Base-by-base conservation (phyloP, 2,329 filamentous ascomycete genomes). In the Pseudogymnoascus sp. region DNA sequence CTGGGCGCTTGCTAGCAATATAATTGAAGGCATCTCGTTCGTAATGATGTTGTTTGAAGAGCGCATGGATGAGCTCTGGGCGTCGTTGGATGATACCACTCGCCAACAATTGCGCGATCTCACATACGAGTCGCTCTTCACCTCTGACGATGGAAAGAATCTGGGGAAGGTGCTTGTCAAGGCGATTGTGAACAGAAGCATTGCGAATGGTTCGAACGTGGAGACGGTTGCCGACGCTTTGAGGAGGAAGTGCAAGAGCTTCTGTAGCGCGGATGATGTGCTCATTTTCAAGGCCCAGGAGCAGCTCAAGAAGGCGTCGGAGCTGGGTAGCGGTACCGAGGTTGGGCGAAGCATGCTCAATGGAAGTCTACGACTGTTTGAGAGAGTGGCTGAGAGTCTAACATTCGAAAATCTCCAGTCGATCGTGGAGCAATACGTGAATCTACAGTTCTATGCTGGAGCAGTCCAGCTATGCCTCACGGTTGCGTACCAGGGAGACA, bases 211-310 rank as follows among this genome's bases (percentile, higher is more conserved):
- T 9, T 93, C 93, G 4, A 99, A 97, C 67, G 93, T 99, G 19
- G 96, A 99, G 77, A 97, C 93, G 0, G 92, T 99, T 23, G 93
- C 95, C 0, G 95, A 99, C 75, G 91, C 93, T n/a, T 79, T 99
- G 60, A 85, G 95, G 57, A 84, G 95, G 69, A 86, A 93, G 70
- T 99, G 95, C 70, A 96, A 95, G 66, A 97, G 90, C 76, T 99
- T 99, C 82, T 99, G 95, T 75, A 97, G 93, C 71, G 87, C 93
- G 0, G 93, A 99, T 68, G 95, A 99, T 77, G 95, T 97, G 1
- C 87, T 97, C 67, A 93, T 97, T 69, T 99, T 99, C 86, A 97
- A 96, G 76, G 95, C 95, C 0, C 93, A 97, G 74, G 95, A 99
- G 75, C 90, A 93, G 71, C 79, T 97, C 62, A 96, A 96, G 79